Evolutionary conservation across 495 filamentous ascomycete genomes (phyloP).

Genomic region (Schizothecium vesticola): DNA sequence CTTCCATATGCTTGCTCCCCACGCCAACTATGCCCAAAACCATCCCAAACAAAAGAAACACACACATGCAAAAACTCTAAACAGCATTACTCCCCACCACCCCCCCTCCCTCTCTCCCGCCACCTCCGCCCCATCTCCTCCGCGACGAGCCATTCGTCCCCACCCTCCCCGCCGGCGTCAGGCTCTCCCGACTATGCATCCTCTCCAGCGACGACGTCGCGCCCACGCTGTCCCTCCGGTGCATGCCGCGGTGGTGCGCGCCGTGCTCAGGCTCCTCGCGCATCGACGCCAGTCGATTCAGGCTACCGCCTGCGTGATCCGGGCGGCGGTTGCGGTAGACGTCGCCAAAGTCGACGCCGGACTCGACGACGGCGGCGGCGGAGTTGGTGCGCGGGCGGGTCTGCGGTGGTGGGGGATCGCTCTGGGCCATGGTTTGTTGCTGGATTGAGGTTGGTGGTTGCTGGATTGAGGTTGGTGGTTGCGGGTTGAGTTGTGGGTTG

Average conservation of each 20-base stretch:
- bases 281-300: neutral
- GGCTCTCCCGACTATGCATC: neutral
- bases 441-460: constrained; percentile 10
- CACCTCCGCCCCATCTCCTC: neutral
- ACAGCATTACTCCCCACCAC: neutral
- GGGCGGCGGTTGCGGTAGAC: constrained; percentile 24
- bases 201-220: neutral
- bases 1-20: neutral
- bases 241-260: neutral
- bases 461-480: neutral
- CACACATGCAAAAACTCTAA: neutral
- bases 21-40: neutral
- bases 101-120: neutral
- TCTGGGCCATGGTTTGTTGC: neutral
- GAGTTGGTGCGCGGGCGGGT: constrained; percentile 16
- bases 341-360: constrained; percentile 32
- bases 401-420: neutral
- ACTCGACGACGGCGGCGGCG: constrained; percentile 23
- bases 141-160: neutral
- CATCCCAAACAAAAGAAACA: neutral
- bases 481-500: too few relatives aligned
- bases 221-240: neutral
- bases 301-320: neutral
- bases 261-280: neutral
- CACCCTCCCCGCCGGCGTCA: neutral